Evolutionary conservation across 2,329 filamentous ascomycete species (phyloP), one percentile per base, ranked within the genome.

Genomic region (Aspergillus intermedius): DNA sequence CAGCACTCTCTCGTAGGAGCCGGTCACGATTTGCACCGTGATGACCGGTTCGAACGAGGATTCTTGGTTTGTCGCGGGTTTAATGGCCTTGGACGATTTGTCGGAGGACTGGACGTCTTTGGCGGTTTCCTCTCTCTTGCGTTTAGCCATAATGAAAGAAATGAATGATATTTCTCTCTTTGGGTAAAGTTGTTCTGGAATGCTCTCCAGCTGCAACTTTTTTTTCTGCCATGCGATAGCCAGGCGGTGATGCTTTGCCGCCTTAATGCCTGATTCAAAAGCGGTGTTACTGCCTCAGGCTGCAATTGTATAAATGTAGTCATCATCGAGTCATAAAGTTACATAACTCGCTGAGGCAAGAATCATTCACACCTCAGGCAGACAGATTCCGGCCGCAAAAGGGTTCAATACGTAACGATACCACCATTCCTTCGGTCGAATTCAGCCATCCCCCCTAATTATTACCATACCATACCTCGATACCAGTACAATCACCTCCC

Each of bases 1-100:
- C 17, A 98, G 79, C 44, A 94, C 83, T 55, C 90, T 82, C 65
- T 98, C 93, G 72, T 98, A 98, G 46, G 91, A 96, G 43, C 93
- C 93, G 5, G 89, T 85, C 51, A 97, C 79, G 56, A 98, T 85
- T 69, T 97, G 93, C 50, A 97, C 77, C n/a, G 85, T 84, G 57
- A 82, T 40, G 49, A 63, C 57, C 39, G 64, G 55, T 54, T 56
- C 56, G 50, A 63, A 49, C 21, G 51, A 28, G 23, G 46, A 25
- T 39, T 54, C 45, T 42, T 51, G 45, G 4, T 50, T 55, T 23
- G 58, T 50, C 30, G 59, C 54, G 15, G 66, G 54, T 55, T 71
- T 71, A 48, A 61, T 55, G 28, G 57, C 50, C 50, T 71, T 71
- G 30, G 67, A 55, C 17, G 66, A 56, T 30, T 57, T 53, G 13